These are phyloP conservation scores for Fraxinus sp. DNA, from an alignment of 305 asterid genomes.

Conservation along the genomic window DNA sequence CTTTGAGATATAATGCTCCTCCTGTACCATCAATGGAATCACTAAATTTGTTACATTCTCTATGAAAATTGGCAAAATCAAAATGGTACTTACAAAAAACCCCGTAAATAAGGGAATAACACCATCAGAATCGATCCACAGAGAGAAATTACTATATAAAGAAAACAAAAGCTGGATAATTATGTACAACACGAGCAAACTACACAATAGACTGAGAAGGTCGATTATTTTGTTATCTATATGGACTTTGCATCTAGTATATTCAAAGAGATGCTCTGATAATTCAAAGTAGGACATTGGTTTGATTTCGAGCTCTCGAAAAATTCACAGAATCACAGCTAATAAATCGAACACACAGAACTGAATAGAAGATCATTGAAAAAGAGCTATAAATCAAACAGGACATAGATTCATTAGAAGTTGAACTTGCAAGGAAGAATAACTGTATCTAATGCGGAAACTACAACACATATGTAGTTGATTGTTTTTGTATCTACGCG, in stretches of 20 bases:
- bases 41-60: background rate
- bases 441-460: background rate
- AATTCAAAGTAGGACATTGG: background rate
- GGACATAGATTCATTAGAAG: background rate
- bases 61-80: background rate
- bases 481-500: background rate
- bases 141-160: background rate
- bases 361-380: background rate
- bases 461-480: background rate
- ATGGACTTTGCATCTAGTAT: background rate
- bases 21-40: conserved; percentile 45
- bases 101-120: conserved; percentile 18
- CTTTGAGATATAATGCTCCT: conserved; percentile 71
- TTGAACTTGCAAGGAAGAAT: background rate
- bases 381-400: background rate
- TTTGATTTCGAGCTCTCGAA: background rate
- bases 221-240: background rate
- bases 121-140: conserved; percentile 10
- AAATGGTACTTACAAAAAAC: background rate
- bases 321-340: background rate
- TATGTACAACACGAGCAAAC: background rate
- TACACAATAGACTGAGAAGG: background rate
- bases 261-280: background rate
- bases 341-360: background rate
- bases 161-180: background rate